Base-by-base conservation (phyloP, 2,329 filamentous ascomycete species). In the Zymoseptoria brevis region DNA sequence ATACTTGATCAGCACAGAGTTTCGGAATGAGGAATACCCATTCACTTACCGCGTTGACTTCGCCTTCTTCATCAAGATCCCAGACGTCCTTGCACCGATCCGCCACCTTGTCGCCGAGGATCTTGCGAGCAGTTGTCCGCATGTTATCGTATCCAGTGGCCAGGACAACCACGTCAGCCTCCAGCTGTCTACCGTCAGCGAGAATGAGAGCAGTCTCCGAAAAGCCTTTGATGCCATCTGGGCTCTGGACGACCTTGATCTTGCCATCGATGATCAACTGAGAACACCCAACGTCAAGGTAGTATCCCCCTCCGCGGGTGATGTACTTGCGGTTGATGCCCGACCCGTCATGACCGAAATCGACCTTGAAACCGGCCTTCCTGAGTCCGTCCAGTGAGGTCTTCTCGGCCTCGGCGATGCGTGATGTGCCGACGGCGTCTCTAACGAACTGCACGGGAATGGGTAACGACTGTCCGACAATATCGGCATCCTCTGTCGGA, bases 221-320 rank as follows among this genome's bases (percentile, higher is more conserved):
- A 2, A 87, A 78, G 21, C 76, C 73, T 1, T 73, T 67, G 13
- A 87, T 81, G 9, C 83, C 81, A 4, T 80, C 79, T 0, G 61
- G 63, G n/a, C 67, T 66, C 41, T 68, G 66, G 56, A 83, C 83
- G 24, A 88, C 75, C 64, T 83, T 83, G 69, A 89, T 83, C 67
- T 83, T 83, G 0, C 85, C 84, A 11, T 86, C 81, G 1, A 77
- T 76, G 59, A 89, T 86, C 22, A 88, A 76, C 66, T 82, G 73
- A 0, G 81, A 82, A 0, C 80, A 82, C 0, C 87, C 87, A 1
- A 87, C 84, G 61, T 89, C 84, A 62, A 88, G 86, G 72, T 88
- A 88, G 68, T 88, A 88, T 0, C 86, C 86, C 0, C 87, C 86
- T 1, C 85, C 85, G 2, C 83, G 79, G 64, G 85, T 83, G 62